Evolutionary conservation across 1,284 basidiomycete genomes (phyloP), one percentile per base, ranked within the genome.

Genomic region (Melampsora americana): DNA sequence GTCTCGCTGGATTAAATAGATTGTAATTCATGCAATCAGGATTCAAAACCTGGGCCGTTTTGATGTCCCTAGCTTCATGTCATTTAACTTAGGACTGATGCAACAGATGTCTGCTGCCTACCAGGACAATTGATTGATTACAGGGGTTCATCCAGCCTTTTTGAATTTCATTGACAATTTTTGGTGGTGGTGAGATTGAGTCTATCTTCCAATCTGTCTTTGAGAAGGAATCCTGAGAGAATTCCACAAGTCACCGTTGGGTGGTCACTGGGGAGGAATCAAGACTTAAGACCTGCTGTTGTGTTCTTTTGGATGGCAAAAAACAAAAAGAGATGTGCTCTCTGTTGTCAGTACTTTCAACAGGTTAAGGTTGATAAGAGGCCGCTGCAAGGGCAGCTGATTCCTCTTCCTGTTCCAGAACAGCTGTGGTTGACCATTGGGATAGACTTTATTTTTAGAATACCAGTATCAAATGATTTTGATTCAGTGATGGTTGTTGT

Each of bases 321-420:
- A 20, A 6, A 59, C 66, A 20, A 18, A 23, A 16, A 26, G 32
- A 23, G 44, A 35, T 5, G 30, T 73, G 35, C 66, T 3, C 1
- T 3, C n/a, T 23, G 26, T n/a, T 86, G 85, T 70, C 79, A 80
- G 9, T 74, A 75, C 0, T 86, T 85, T 73, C 65, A 77, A 5
- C 78, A 80, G 6, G 80, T 77, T 59, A 85, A 86, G 69, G 26
- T 69, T 6, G 78, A 79, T 16, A 77, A 78, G 0, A 82, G 83
- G 70, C 79, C 81, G 35, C 83, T 82, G 1, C 83, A 83, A 73
- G 84, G 85, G 2, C 75, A 81, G 0, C 79, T 85, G 3, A 74
- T 83, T 69, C 83, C 83, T 14, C 80, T 85, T 18, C 78, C 79
- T 0, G 73, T 82, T 16, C 82, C 84, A n/a, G n/a, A n/a, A n/a